phyloP scores from a whole-genome alignment of 1,284 basidiomycete species.

The Moesziomyces globuligerus region DNA sequence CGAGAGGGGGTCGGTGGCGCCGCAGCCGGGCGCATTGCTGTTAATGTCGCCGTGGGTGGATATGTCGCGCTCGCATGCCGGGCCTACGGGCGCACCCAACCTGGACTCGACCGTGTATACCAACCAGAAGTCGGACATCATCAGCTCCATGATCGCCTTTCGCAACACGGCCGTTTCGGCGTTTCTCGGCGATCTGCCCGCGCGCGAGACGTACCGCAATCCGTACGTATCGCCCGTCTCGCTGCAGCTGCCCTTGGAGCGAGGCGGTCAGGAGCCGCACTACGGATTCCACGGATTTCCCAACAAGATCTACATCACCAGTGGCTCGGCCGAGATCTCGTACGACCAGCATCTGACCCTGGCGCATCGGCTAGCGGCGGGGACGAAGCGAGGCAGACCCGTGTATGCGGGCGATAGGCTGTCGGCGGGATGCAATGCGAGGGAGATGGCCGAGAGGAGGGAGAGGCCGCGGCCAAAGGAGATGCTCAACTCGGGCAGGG shows the following conservation, averaged over 20 bases:
- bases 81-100: constrained; percentile 57
- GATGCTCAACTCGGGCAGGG: constrained; percentile 20
- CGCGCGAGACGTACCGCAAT: constrained; percentile 60
- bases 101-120: constrained; percentile 39
- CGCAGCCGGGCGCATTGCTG: constrained; percentile 46
- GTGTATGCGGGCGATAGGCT: constrained; percentile 48
- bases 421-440: constrained; percentile 30
- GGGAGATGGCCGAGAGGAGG: constrained; percentile 45
- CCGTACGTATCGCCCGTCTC: constrained; percentile 62
- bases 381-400: constrained; percentile 45
- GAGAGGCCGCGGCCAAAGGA: constrained; percentile 50
- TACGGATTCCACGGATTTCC: constrained; percentile 63
- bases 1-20: constrained; percentile 35
- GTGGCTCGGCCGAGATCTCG: constrained; percentile 58
- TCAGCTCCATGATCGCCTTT: constrained; percentile 52
- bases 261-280: constrained; percentile 44
- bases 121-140: constrained; percentile 60
- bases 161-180: constrained; percentile 62
- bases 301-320: constrained; percentile 49
- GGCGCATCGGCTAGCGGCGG: constrained; percentile 58
- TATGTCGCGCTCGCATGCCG: constrained; percentile 61
- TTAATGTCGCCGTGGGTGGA: constrained; percentile 65
- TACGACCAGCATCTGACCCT: constrained; percentile 64
- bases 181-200: constrained; percentile 58
- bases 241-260: constrained; percentile 51